These are phyloP conservation scores for Capronia americana DNA, from an alignment of 2,329 filamentous ascomycete species.

Conservation along the genomic window DNA sequence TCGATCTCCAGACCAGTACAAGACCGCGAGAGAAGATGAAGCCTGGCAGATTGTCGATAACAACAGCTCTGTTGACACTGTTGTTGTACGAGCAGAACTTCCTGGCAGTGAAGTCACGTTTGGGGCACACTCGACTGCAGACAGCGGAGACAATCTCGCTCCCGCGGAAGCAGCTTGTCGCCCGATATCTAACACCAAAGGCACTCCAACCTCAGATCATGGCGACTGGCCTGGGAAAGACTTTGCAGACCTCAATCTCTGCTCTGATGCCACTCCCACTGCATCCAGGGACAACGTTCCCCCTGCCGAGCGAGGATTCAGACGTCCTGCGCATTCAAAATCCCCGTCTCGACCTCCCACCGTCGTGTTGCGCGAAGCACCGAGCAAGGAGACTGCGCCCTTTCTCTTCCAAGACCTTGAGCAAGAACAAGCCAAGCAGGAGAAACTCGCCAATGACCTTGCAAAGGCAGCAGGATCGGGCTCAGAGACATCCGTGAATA, in stretches of 20 bases:
- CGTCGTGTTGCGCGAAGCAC: slow-evolving; percentile 26
- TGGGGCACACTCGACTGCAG: not conserved
- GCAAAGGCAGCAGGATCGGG: slow-evolving; percentile 5
- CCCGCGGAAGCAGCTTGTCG: not conserved
- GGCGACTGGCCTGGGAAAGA: slow-evolving; percentile 35
- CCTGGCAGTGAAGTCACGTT: slow-evolving; percentile 16
- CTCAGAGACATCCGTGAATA: slow-evolving; percentile 1
- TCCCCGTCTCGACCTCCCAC: slow-evolving; percentile 27
- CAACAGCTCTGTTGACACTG: slow-evolving; percentile 13
- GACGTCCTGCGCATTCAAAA: slow-evolving; percentile 17
- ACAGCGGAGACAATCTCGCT: not conserved
- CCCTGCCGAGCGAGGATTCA: not conserved
- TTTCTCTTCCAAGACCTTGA: slow-evolving; percentile 31
- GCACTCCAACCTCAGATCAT: slow-evolving; percentile 13
- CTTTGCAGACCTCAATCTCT: slow-evolving; percentile 27
- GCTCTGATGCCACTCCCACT: slow-evolving; percentile 1
- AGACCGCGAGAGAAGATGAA: slow-evolving; percentile 20
- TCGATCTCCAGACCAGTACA: slow-evolving; percentile 11
- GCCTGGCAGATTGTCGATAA: slow-evolving; percentile 14
- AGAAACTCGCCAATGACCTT: slow-evolving; percentile 21
- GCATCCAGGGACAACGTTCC: not conserved
- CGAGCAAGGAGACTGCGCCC: slow-evolving; percentile 30
- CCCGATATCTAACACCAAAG: not conserved
- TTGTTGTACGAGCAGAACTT: slow-evolving; percentile 22
- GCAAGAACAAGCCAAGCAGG: slow-evolving; percentile 26